Evolutionary conservation across 1,284 basidiomycete species (phyloP).

Genomic region (Tylopilus orsonianus): DNA sequence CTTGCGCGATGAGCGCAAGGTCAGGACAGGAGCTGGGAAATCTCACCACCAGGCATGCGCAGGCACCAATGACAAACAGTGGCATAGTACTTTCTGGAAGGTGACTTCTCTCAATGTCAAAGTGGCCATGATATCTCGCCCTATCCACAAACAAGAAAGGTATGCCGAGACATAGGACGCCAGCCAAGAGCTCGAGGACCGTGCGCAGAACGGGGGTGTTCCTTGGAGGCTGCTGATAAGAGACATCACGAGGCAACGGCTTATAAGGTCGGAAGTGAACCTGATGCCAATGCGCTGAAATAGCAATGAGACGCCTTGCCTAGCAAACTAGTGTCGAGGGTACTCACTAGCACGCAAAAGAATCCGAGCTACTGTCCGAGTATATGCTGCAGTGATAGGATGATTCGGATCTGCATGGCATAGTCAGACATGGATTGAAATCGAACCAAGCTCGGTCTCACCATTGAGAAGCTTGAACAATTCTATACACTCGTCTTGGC

Average conservation of each 20-base stretch:
- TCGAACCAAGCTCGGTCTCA: slow-evolving; percentile 31
- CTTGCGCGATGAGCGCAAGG: slow-evolving; percentile 8
- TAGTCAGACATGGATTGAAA: slow-evolving; percentile 15
- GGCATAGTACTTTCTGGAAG: slow-evolving; percentile 48
- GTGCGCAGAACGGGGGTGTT: slow-evolving; percentile 47
- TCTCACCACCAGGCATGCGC: slow-evolving; percentile 68
- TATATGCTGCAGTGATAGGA: slow-evolving; percentile 53
- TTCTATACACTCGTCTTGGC: slow-evolving; percentile 71
- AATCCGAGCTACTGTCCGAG: slow-evolving; percentile 65
- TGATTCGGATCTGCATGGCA: slow-evolving; percentile 32
- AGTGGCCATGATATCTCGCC: slow-evolving; percentile 39
- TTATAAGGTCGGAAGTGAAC: slow-evolving; percentile 62
- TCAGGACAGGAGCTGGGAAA: background rate
- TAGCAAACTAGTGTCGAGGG: background rate
- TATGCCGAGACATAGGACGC: slow-evolving; percentile 66
- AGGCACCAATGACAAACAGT: slow-evolving; percentile 60
- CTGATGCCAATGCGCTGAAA: slow-evolving; percentile 71
- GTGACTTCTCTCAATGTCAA: slow-evolving; percentile 60
- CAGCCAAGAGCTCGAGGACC: slow-evolving; percentile 56
- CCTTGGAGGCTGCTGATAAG: slow-evolving; percentile 29
- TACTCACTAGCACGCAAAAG: slow-evolving; percentile 63
- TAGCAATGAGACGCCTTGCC: slow-evolving; percentile 3
- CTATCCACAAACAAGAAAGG: slow-evolving; percentile 69
- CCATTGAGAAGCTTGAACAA: slow-evolving; percentile 58
- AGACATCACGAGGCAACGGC: slow-evolving; percentile 54